Base-by-base conservation (phyloP, 192 early-diverging fungal genomes). In the Lunasporangiospora selenospora region DNA sequence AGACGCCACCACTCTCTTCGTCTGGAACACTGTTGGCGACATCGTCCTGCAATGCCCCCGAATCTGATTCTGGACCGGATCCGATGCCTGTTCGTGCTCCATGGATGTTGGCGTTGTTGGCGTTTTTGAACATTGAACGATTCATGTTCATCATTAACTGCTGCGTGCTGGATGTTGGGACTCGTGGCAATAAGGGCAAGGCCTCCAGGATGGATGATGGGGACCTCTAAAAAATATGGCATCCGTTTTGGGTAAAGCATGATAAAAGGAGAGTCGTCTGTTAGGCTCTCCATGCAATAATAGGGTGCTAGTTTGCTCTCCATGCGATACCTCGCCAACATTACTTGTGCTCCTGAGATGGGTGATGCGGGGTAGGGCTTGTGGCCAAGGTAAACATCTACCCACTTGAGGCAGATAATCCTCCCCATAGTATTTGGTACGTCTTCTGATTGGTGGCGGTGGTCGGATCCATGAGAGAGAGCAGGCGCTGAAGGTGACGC, bases 71-170 rank as follows among this genome's bases (percentile, higher is more conserved):
- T 16, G 6, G 45, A 0, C 12, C 18, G 23, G 4, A 43, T 29
- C 44, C 53, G 32, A n/a, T 9, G n/a, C 36, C 34, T 16, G 18
- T 53, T 37, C 38, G 23, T 18, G 37, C 58, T 39, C 51, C 7
- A 19, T 31, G 37, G 7, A 31, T 33, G 3, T 13, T 13, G 13
- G 26, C n/a, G 6, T 40, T 43, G 24, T 55, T 70, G 19, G n/a
- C n/a, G n/a, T n/a, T n/a, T n/a, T 36, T 45, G 23, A 70, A 70
- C 66, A 70, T 70, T 4, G 43, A 46, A 18, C 65, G 40, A 18
- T 50, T n/a, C n/a, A n/a, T 39, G 24, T 27, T n/a, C 19, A 57
- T 37, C 33, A 61, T 55, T 16, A 55, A 38, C 26, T 70, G 66
- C 31, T 61, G 58, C 0, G 32, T 37, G 18, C 66, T 70, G 7